Base-by-base conservation (phyloP, 192 early-diverging fungal species). In the Endogone sp. region DNA sequence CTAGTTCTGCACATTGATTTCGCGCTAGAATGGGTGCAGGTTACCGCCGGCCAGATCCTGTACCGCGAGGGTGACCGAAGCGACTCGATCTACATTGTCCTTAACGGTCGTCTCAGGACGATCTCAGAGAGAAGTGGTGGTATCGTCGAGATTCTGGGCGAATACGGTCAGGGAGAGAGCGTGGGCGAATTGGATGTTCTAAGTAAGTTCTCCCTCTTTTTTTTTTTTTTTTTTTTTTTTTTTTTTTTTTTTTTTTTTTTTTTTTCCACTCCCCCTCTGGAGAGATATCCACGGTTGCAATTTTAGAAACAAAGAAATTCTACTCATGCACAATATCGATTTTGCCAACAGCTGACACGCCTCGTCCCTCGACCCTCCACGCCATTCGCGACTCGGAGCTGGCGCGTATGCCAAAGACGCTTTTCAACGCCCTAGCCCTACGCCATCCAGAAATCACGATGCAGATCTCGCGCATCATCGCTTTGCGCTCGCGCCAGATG, bases 321-420 rank as follows among this genome's bases (percentile, higher is more conserved):
- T 28, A 20, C n/a, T 23, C 6, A 60, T 9, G n/a, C 59, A 9
- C 4, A 9, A 28, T 26, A 23, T 60, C 9, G 4, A 23, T 28
- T 58, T 55, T 27, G 16, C 2, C n/a, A 13, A 11, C 66, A 82
- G 80, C 85, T 71, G 84, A 79, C 28, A 78, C 83, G 13, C 85
- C 87, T 2, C 88, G 92, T 56, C 85, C 86, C 22, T 90, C 89
- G 23, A 99, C 95, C 4, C 81, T 98, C 26, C 97, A 99, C 69
- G 98, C 98, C 2, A 99, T 99, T 69, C 90, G 98, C 55, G 98
- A 98, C 73, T 90, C 94, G 0, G 97, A 99, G 79, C 85, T 98
- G 25, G 95, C 95, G 23, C 86, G 96, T 13, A 92, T 99, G 81
- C 98, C 98, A 4, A 94, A 93, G 59, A 94, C 95, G 0, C 81